Conservation (phyloP, 768 basidiomycete species). For the Mycena crocata region DNA sequence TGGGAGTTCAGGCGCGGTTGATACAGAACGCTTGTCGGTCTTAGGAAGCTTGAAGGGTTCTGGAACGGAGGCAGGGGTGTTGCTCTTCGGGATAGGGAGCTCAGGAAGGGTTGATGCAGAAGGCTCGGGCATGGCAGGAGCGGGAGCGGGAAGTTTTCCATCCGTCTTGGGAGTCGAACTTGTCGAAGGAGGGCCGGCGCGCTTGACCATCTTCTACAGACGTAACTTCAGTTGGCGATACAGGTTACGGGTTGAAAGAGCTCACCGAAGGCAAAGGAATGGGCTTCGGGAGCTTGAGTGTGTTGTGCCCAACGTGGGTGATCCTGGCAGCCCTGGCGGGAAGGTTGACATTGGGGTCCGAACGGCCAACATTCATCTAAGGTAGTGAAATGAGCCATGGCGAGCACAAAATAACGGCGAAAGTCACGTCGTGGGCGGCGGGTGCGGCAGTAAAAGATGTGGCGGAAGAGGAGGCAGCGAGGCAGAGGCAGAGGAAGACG, state of each 20-base stretch:
- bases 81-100: background rate
- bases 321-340: background rate
- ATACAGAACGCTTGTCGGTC: background rate
- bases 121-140: background rate
- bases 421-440: background rate
- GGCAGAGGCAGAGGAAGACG: conserved; percentile 25
- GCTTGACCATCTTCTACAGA: conserved; percentile 4
- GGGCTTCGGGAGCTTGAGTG: background rate
- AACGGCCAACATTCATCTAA: background rate
- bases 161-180: no score
- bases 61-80: background rate
- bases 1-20: background rate
- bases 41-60: no score
- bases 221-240: background rate
- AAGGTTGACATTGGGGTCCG: background rate
- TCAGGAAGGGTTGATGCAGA: background rate
- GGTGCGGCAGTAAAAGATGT: background rate
- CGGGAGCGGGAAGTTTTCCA: background rate
- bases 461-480: conserved; percentile 11
- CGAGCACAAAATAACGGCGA: background rate
- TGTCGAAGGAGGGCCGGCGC: background rate
- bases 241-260: background rate
- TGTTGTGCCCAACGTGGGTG: background rate
- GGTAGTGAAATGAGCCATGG: conserved; percentile 9
- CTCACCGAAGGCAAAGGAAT: background rate